Evolutionary conservation across 768 basidiomycete genomes (phyloP).

Genomic region (Serendipita indica): DNA sequence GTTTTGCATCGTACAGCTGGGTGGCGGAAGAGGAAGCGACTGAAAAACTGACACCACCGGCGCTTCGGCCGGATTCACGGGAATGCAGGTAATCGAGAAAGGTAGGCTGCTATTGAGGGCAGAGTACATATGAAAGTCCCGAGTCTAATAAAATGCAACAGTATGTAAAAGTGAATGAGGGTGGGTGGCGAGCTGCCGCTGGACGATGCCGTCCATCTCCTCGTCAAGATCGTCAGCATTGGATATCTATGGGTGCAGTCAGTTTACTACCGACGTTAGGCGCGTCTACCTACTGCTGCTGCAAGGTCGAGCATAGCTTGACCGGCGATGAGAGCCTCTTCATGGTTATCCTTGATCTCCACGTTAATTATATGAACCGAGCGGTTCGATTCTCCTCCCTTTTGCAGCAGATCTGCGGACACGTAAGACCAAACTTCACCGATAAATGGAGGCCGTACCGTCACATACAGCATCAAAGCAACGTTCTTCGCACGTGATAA

Average conservation of each 20-base stretch:
- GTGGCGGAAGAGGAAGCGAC: too few relatives aligned
- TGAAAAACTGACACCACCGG: too few relatives aligned
- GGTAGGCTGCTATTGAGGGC: too few relatives aligned
- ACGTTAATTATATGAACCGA: conserved; percentile 95
- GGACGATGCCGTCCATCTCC: conserved; percentile 76
- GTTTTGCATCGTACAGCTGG: too few relatives aligned
- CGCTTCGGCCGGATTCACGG: too few relatives aligned
- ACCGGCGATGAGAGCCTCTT: conserved; percentile 92
- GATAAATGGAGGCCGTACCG: conserved; percentile 38
- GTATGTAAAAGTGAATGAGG: conserved; percentile 86
- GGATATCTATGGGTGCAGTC: conserved; percentile 55
- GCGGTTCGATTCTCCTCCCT: conserved; percentile 84
- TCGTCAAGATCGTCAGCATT: conserved; percentile 69
- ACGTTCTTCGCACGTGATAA: conserved; percentile 97
- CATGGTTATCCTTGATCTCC: conserved; percentile 98
- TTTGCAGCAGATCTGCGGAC: conserved; percentile 55
- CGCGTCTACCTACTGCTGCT: conserved; percentile 52
- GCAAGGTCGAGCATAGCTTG: conserved; percentile 89
- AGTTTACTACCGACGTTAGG: neutral
- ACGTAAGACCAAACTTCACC: neutral
- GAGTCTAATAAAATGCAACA: conserved; percentile 66
- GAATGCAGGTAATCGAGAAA: too few relatives aligned
- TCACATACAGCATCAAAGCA: conserved; percentile 98
- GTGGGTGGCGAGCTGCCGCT: conserved; percentile 72
- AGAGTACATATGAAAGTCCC: too few relatives aligned